Evolutionary conservation across 805 yeast genomes (phyloP), one percentile per base, ranked within the genome.

Genomic region (Saccharomycopsis malanga): DNA sequence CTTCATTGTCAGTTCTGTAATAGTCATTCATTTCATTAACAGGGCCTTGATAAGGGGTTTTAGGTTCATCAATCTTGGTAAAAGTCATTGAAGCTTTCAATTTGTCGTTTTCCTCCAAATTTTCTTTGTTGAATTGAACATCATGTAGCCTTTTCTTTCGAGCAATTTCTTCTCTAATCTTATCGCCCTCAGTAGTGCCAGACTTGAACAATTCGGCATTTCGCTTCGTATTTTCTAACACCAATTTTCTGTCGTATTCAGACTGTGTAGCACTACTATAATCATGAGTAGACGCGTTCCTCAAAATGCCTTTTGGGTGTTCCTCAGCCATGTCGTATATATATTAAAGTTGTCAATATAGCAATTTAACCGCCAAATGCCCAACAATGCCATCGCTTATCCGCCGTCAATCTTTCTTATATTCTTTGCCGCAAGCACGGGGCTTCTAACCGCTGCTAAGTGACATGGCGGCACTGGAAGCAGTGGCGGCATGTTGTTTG

Each of bases 1-100:
- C 77, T 30, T 81, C 88, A 39, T 79, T 79, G 57, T 83, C 91
- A 4, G 74, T 77, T 44, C 73, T 72, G 56, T 87, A 87, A 59
- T 84, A 83, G 57, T 88, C 95, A 27, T 86, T 87, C 45, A 75
- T 71, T 48, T 67, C 70, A 57, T 83, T 81, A 23, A 86, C 83
- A 0, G 95, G 94, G 9, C 93, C 94, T 60, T 86, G 94, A 58
- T 83, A 89, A 4, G 97, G 97, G 1, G 97, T 89, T 69, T 89
- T 89, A 20, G 97, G 97, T 62, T 89, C 97, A 59, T 87, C 95
- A 38, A 89, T 87, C 57, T 81, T 80, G 24, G 86, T 81, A 20
- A 87, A 76, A 9, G 73, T 64, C 62, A 52, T 52, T 2, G 48
- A 39, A 7, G 53, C 51, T 38, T 52, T 52, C 30, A 52, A 39